phyloP scores from a whole-genome alignment of 1,284 basidiomycete species.

The Psilocybe mexicana region DNA sequence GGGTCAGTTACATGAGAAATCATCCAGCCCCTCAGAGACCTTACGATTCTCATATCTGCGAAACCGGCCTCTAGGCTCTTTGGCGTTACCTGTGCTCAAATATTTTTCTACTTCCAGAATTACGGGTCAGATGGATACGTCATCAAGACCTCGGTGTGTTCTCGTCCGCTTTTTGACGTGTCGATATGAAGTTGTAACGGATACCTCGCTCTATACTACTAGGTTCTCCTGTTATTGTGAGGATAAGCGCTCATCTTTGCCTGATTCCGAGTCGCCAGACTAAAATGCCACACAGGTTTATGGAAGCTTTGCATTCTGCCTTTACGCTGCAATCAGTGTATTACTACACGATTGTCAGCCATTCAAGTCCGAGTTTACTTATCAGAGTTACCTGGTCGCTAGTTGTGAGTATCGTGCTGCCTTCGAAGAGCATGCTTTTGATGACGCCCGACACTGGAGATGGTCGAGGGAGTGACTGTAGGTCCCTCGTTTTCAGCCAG shows the following conservation, averaged over 20 bases:
- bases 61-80: not conserved
- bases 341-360: not conserved
- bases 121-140: not conserved
- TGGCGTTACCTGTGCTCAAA: not conserved
- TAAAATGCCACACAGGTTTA: not conserved
- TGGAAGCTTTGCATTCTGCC: not conserved
- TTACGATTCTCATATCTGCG: not conserved
- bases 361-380: not conserved
- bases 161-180: not conserved
- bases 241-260: not conserved
- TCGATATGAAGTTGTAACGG: not conserved
- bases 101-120: not conserved
- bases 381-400: not conserved
- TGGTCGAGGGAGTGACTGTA: not conserved
- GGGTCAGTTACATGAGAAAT: not conserved
- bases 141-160: not conserved
- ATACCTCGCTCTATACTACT: not conserved
- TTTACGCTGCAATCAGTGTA: not conserved
- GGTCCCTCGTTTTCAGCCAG: too few relatives aligned
- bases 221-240: not conserved
- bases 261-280: not conserved
- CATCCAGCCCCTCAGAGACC: not conserved
- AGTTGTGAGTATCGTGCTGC: not conserved
- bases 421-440: not conserved
- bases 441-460: not conserved